A percentile compares a stretch with the other conserved stretches of the same genome.
These are phyloP conservation scores for Corrigiola litoralis DNA, from an alignment of 179 eudicot species.

Conservation along the genomic window DNA sequence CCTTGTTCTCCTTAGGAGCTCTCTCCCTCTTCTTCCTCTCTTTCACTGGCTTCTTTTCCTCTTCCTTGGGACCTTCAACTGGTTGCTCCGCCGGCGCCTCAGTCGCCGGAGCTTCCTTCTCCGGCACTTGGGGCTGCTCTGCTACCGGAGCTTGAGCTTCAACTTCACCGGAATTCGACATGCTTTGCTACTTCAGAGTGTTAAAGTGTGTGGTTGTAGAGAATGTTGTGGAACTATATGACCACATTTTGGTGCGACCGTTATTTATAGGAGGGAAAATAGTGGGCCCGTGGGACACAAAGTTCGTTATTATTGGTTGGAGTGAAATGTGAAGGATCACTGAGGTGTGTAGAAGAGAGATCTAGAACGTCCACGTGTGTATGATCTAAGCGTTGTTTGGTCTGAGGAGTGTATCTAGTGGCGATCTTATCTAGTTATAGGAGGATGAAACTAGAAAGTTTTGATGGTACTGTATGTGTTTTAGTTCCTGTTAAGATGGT, in stretches of 20 bases:
- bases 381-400: not conserved
- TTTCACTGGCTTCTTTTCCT: conserved; percentile 21
- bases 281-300: not conserved
- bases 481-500: conserved; percentile 6
- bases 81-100: conserved; percentile 23
- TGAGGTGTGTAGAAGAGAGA: not conserved
- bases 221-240: not conserved
- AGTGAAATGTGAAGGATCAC: conserved; percentile 27
- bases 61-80: conserved; percentile 4
- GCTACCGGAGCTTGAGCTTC: conserved; percentile 14
- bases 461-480: not conserved
- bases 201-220: conserved; percentile 1
- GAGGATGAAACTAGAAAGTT: not conserved
- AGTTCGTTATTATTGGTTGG: conserved; percentile 28
- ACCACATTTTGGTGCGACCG: not conserved
- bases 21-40: not conserved
- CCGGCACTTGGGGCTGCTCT: conserved; percentile 8
- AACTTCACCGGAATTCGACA: conserved; percentile 17
- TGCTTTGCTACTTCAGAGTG: not conserved
- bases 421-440: conserved; percentile 26
- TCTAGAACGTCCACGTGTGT: conserved; percentile 45
- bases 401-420: not conserved
- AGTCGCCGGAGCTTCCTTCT: not conserved
- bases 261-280: conserved; percentile 24
- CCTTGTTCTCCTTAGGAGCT: conserved; percentile 28